Base-by-base conservation (phyloP, 306 rosid genomes). In the Prunus dulcis region DNA sequence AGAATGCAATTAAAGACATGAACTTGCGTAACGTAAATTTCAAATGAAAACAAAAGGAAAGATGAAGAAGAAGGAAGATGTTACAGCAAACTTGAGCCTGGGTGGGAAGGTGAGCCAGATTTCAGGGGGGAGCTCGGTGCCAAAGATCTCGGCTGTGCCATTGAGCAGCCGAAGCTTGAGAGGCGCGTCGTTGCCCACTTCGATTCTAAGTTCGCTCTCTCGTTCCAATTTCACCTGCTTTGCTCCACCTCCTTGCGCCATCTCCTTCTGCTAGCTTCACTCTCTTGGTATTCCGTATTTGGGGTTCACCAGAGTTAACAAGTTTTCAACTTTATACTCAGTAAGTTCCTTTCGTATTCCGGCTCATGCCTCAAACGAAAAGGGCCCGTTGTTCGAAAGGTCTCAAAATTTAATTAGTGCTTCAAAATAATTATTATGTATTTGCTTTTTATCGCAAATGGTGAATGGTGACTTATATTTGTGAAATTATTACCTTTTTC, bases 61-160 rank as follows among this genome's bases (percentile, higher is more conserved):
- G 25, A 12, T 49, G 65, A 55, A 19, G 5, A 22, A 5, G 41
- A 18, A 10, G 20, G 20, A 14, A 28, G 64, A 65, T 46, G 76
- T 77, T 76, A 94, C 97, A 20, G 96, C 98, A 67, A 95, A 89
- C 79, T 95, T 95, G 82, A 86, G 93, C 46, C 91, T 80, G 61
- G 97, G 96, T 76, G 96, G 96, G 52, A 95, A 88, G 61, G 84
- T 82, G 85, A 89, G 88, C 98, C 96, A 95, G 83, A 92, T 92
- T 88, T 89, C 88, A 6, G 98, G 96, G 8, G 98, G 95, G 47
- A 94, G 95, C 84, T 94, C 97, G 2, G 98, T 81, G 79, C 98
- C 98, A 30, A 87, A 94, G 51, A 94, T 89, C 85, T 94, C 98
- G 3, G 98, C 98, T 9, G 88, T 92, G 58, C 97, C 98, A 23